phyloP scores from a whole-genome alignment of 2,329 filamentous ascomycete genomes.

The Botryosphaeria agaves region DNA sequence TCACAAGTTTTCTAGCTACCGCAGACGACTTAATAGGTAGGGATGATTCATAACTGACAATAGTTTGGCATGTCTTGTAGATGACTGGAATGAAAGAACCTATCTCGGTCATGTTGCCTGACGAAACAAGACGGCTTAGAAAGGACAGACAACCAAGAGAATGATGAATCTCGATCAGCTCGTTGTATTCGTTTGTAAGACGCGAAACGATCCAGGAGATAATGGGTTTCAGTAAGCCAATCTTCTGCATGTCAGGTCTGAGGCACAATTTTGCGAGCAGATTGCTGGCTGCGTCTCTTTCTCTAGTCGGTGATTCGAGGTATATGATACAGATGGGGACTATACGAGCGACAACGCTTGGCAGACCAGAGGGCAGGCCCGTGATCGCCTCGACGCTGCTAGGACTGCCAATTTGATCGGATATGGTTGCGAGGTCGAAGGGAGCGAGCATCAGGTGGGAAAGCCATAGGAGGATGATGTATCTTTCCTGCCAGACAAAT shows the following conservation, averaged over 20 bases:
- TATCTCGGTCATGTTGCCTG: slow-evolving; percentile 59
- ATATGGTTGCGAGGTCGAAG: slow-evolving; percentile 81
- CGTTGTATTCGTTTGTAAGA: slow-evolving; percentile 14
- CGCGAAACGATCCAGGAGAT: slow-evolving; percentile 54
- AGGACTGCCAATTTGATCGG: too few species aligned
- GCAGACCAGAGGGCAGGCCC: slow-evolving; percentile 36
- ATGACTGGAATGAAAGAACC: slow-evolving; percentile 46
- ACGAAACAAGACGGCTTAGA: slow-evolving; percentile 54
- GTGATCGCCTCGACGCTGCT: slow-evolving; percentile 26
- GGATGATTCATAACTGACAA: slow-evolving; percentile 35
- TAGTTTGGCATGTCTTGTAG: slow-evolving; percentile 44
- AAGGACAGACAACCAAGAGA: slow-evolving; percentile 69
- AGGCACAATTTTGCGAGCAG: slow-evolving; percentile 70
- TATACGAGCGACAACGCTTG: slow-evolving; percentile 52
- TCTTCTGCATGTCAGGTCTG: slow-evolving; percentile 70
- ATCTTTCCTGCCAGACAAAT: slow-evolving; percentile 63
- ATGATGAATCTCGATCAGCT: slow-evolving; percentile 43
- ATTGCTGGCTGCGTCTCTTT: slow-evolving; percentile 71
- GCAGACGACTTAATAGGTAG: slow-evolving; percentile 53
- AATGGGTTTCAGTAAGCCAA: slow-evolving; percentile 51
- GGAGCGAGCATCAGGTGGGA: slow-evolving; percentile 45
- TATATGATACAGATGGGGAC: slow-evolving; percentile 55
- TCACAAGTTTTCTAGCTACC: slow-evolving; percentile 60
- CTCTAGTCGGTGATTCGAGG: slow-evolving; percentile 62
- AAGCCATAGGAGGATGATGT: slow-evolving; percentile 71